Base-by-base conservation (phyloP, 176 grass and related monocot genomes). In the Pharus latifolius region DNA sequence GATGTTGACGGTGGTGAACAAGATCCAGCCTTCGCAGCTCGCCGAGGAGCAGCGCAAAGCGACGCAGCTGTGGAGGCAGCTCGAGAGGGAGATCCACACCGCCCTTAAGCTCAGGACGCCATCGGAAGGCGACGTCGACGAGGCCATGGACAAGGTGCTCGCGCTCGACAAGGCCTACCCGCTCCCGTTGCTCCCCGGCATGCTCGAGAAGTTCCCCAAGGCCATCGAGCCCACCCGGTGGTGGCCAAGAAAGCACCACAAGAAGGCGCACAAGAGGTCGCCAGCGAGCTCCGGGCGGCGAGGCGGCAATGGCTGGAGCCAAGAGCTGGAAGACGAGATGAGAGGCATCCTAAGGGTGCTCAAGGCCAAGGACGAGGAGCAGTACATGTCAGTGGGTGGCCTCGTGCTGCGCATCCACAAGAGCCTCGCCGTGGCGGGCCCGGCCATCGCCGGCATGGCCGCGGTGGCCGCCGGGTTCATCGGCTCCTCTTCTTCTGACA, bases 41-140 rank as follows among this genome's bases (percentile, higher is more conserved):
- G 80, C 88, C 11, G 88, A 87, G 66, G 84, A 91, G 67, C 88
- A 87, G 74, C 77, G 84, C 27, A 91, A 91, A 10, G 72, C 84
- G 32, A 84, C 84, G 0, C 15, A 67, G 10, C 46, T 87, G 28
- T 91, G 72, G 72, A 80, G 61, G 43, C 76, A 87, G 56, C 80
- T 91, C 0, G 76, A 81, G 61, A 78, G 76, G 31, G 35, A 61
- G 33, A 7, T 91, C 33, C 30, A 59, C 17, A 59, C 57, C 48
- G 15, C 3, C 0, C 76, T 84, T 27, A 25, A 1, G 0, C 25
- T 6, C 26, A 1, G 6, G 23, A 3, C 70, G 68, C 27, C 60
- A 16, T 0, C 32, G 3, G 7, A 40, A 1, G 40, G 35, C 32
- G 68, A 80, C 37, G 49, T 74, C 10, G 0, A 38, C 2, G 56